These are phyloP conservation scores for Isoetes taiwanensis DNA, from an alignment of 75 land plant species.

Conservation along the genomic window DNA sequence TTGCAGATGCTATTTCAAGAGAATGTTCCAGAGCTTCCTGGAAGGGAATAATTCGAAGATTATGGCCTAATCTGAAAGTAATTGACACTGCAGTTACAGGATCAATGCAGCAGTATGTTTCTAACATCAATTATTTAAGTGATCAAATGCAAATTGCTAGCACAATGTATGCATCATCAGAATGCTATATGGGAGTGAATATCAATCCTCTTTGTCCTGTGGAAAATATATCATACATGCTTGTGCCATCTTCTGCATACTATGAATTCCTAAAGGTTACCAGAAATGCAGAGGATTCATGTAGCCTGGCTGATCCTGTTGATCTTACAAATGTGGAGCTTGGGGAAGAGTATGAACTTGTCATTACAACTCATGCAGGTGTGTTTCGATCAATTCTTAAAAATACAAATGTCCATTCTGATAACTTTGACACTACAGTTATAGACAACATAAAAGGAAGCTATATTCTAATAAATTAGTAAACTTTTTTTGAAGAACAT, in stretches of 20 bases:
- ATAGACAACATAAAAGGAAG: too few species aligned
- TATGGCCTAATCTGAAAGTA: neutral
- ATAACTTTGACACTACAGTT: too few species aligned
- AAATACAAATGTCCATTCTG: too few species aligned
- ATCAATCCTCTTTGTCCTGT: neutral
- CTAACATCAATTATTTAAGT: neutral
- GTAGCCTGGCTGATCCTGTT: neutral
- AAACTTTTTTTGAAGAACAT: too few species aligned
- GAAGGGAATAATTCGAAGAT: neutral
- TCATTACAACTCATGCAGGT: conserved; percentile 8
- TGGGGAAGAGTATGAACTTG: neutral
- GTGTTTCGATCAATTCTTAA: too few species aligned
- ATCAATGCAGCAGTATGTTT: neutral
- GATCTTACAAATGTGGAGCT: neutral
- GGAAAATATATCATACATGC: neutral
- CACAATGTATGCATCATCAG: neutral
- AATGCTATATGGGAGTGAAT: too few species aligned
- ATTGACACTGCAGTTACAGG: neutral
- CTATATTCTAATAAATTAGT: too few species aligned
- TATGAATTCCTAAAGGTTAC: neutral
- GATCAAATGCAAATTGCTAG: neutral
- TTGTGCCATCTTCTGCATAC: neutral
- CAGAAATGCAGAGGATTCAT: neutral
- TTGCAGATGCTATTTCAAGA: neutral
- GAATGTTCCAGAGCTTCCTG: neutral